A percentile compares a stretch with the other conserved stretches of the same genome.
Evolutionary conservation across 768 basidiomycete genomes (phyloP).

Genomic region (Mycena indigotica): DNA sequence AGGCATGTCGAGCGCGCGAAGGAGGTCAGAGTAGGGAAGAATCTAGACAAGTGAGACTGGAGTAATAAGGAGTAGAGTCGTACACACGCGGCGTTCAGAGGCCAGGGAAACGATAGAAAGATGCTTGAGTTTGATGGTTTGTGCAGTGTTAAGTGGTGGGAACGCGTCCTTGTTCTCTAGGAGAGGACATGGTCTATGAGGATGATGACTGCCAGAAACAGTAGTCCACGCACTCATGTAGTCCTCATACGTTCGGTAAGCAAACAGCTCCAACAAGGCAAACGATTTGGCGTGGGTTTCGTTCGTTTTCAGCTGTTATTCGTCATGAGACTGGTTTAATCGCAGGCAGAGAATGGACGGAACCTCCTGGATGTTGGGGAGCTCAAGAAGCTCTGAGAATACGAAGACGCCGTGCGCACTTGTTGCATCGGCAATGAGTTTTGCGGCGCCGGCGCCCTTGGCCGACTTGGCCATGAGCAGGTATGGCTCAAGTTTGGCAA

Average conservation of each 20-base stretch:
- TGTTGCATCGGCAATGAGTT: slow-evolving; percentile 83
- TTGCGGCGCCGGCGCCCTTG: slow-evolving; percentile 91
- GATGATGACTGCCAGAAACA: not conserved
- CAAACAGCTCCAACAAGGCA: slow-evolving; percentile 79
- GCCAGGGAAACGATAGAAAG: slow-evolving; percentile 89
- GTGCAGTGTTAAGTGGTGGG: slow-evolving; percentile 70
- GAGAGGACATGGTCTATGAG: slow-evolving; percentile 7
- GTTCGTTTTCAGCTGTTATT: slow-evolving; percentile 60
- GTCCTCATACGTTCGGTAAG: slow-evolving; percentile 85
- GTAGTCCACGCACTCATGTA: slow-evolving; percentile 63
- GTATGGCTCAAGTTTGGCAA: slow-evolving; percentile 83
- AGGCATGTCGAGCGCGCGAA: slow-evolving; percentile 70
- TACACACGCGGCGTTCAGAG: slow-evolving; percentile 69
- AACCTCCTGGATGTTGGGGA: slow-evolving; percentile 85
- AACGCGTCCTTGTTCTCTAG: slow-evolving; percentile 67
- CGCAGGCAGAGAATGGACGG: slow-evolving; percentile 22
- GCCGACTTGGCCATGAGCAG: slow-evolving; percentile 89
- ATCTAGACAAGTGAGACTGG: slow-evolving; percentile 48
- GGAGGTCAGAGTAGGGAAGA: slow-evolving; percentile 76
- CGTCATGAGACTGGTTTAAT: not conserved
- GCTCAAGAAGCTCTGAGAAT: slow-evolving; percentile 84
- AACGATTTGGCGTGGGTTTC: slow-evolving; percentile 66
- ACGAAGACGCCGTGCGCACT: slow-evolving; percentile 90
- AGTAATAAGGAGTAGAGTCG: not conserved
- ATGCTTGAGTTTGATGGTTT: slow-evolving; percentile 88